A percentile compares a stretch with the other conserved stretches of the same genome.
These are phyloP conservation scores for Eimeria sp. DNA, from an alignment of 169 alveolate species.

Conservation along the genomic window DNA sequence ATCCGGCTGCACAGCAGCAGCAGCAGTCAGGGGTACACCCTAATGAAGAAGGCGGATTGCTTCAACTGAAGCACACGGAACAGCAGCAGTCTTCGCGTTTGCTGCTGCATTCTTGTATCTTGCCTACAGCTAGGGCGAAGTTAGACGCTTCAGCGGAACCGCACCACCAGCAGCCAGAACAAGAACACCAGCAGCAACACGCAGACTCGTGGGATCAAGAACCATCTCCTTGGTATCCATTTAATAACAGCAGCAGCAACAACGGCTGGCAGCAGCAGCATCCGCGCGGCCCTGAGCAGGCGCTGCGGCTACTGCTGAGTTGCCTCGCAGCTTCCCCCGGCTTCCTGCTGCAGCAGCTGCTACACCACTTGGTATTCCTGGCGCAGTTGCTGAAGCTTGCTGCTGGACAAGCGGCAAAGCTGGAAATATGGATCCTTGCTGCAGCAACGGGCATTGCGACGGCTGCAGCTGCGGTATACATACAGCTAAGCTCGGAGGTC, in stretches of 20 bases:
- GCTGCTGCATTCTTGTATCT: constrained; percentile 18
- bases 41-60: constrained; percentile 16
- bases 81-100: constrained; percentile 22
- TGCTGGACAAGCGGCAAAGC: constrained; percentile 50
- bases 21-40: background rate
- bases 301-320: constrained; percentile 65
- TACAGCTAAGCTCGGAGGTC: constrained; percentile 68
- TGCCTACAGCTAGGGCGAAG: background rate
- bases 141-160: background rate
- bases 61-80: constrained; percentile 17
- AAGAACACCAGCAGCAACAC: constrained; percentile 18
- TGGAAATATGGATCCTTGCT: constrained; percentile 51
- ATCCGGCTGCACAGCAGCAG: constrained; percentile 8
- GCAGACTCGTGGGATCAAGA: background rate
- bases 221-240: background rate
- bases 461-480: constrained; percentile 72
- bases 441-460: constrained; percentile 71
- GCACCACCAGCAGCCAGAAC: constrained; percentile 45
- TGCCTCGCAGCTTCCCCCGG: constrained; percentile 18
- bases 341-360: constrained; percentile 57
- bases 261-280: constrained; percentile 59
- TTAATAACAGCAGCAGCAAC: constrained; percentile 37
- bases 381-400: constrained; percentile 56
- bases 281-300: constrained; percentile 21
- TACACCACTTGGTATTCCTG: constrained; percentile 49